Evolutionary conservation across 2,329 filamentous ascomycete genomes (phyloP).

Genomic region (Chaetomium sp.): DNA sequence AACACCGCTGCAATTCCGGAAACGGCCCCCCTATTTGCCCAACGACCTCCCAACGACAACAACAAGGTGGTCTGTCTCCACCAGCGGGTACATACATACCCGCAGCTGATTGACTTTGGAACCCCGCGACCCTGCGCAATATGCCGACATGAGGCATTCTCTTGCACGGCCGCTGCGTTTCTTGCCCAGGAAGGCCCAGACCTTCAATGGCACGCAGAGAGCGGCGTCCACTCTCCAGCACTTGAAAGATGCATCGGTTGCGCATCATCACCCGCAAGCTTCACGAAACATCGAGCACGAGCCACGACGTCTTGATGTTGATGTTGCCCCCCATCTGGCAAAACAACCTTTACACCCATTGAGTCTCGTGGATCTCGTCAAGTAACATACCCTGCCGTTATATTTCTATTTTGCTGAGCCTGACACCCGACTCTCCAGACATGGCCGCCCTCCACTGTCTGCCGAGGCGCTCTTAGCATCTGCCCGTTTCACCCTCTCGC

Average conservation of each 20-base stretch:
- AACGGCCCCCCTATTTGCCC: too few species aligned
- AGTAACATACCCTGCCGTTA: slow-evolving; percentile 42
- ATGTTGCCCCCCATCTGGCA: slow-evolving; percentile 73
- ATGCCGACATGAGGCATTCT: slow-evolving; percentile 44
- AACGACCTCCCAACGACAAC: too few species aligned
- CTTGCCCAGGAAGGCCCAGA: slow-evolving; percentile 17
- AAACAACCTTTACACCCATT: slow-evolving; percentile 71
- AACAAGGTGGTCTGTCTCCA: too few species aligned
- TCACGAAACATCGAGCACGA: slow-evolving; percentile 30
- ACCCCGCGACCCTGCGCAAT: slow-evolving; percentile 3
- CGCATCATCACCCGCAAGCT: slow-evolving; percentile 11
- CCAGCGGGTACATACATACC: too few species aligned
- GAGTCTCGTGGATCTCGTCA: slow-evolving; percentile 82
- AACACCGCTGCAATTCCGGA: too few species aligned
- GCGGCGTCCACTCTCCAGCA: slow-evolving; percentile 17
- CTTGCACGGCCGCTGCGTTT: slow-evolving; percentile 34
- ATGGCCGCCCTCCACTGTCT: slow-evolving; percentile 78
- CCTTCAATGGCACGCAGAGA: slow-evolving; percentile 2
- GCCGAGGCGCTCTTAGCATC: slow-evolving; percentile 75
- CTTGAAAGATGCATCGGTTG: slow-evolving; percentile 5
- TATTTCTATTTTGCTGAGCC: not conserved
- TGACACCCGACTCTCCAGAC: slow-evolving; percentile 33
- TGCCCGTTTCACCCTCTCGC: slow-evolving; percentile 90
- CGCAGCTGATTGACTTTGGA: too few species aligned
- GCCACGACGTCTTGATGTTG: slow-evolving; percentile 50